phyloP scores from a whole-genome alignment of 768 basidiomycete species.

The Macrolepiota dolichaula region DNA sequence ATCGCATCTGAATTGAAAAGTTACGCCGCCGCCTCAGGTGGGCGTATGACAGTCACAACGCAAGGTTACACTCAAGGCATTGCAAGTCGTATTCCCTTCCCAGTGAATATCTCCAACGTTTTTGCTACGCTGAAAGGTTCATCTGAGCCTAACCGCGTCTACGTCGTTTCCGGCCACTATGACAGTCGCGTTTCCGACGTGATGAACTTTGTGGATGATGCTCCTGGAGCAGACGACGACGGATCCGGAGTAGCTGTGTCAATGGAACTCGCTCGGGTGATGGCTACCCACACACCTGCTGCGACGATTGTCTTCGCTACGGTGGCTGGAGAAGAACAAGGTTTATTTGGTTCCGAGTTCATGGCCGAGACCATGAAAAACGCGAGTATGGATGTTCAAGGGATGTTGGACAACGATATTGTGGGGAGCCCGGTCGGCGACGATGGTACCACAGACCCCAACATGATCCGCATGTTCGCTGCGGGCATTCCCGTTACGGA shows the following conservation, averaged over 20 bases:
- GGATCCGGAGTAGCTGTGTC: slow-evolving; percentile 53
- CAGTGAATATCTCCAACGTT: slow-evolving; percentile 29
- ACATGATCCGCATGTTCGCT: slow-evolving; percentile 49
- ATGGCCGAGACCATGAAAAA: slow-evolving; percentile 40
- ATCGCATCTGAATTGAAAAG: slow-evolving; percentile 42
- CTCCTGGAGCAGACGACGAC: slow-evolving; percentile 54
- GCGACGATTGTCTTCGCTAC: slow-evolving; percentile 53
- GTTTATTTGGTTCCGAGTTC: slow-evolving; percentile 44
- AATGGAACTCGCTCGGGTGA: slow-evolving; percentile 49
- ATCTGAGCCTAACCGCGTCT: slow-evolving; percentile 45
- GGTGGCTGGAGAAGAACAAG: slow-evolving; percentile 53
- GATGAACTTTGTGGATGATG: slow-evolving; percentile 39
- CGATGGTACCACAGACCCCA: slow-evolving; percentile 41
- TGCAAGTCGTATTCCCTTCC: slow-evolving; percentile 27
- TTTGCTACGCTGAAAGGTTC: slow-evolving; percentile 47
- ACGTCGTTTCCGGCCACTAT: slow-evolving; percentile 54
- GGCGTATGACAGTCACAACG: slow-evolving; percentile 41
- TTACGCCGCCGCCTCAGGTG: slow-evolving; percentile 33
- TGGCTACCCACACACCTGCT: slow-evolving; percentile 42
- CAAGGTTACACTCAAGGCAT: slow-evolving; percentile 43
- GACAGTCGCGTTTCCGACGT: slow-evolving; percentile 42
- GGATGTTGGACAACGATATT: slow-evolving; percentile 58
- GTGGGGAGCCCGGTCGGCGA: slow-evolving; percentile 50
- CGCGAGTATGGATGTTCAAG: slow-evolving; percentile 47
- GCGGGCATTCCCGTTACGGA: slow-evolving; percentile 48